A percentile compares a stretch with the other conserved stretches of the same genome.
phyloP scores from a whole-genome alignment of 2,329 filamentous ascomycete species.

The Epichloe uncinata region DNA sequence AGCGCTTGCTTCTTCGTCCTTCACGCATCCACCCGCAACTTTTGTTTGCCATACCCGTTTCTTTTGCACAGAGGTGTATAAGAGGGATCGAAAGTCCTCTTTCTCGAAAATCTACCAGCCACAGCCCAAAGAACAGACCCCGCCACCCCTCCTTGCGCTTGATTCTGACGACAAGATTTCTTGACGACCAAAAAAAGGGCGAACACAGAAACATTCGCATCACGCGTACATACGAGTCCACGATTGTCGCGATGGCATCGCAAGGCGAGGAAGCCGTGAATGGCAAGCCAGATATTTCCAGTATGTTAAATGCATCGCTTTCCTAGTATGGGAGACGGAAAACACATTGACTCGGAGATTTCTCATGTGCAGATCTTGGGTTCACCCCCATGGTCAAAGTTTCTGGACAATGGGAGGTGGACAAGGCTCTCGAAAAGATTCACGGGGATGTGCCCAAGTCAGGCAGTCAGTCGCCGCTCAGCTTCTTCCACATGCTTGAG shows the following conservation, averaged over 20 bases:
- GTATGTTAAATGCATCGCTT: slow-evolving; percentile 9
- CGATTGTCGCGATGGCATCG: slow-evolving; percentile 15
- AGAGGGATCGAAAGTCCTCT: too few relatives aligned
- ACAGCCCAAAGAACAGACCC: too few relatives aligned
- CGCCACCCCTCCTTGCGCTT: too few relatives aligned
- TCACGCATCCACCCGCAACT: too few relatives aligned
- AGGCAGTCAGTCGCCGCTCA: slow-evolving; percentile 58
- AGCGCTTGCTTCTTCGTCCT: too few relatives aligned
- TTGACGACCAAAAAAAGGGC: too few relatives aligned
- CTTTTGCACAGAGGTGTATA: too few relatives aligned
- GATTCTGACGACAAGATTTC: neutral
- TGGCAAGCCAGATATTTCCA: slow-evolving; percentile 11
- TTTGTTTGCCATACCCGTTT: too few relatives aligned
- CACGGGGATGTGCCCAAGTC: slow-evolving; percentile 39
- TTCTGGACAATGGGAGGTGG: slow-evolving; percentile 38
- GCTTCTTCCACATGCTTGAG: slow-evolving; percentile 91
- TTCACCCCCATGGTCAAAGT: slow-evolving; percentile 26
- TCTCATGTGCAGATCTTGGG: slow-evolving; percentile 15
- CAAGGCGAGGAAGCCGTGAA: slow-evolving; percentile 12
- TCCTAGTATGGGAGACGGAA: too few relatives aligned
- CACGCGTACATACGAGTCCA: neutral
- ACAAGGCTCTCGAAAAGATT: slow-evolving; percentile 53
- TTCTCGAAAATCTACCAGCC: too few relatives aligned
- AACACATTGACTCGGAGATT: neutral
- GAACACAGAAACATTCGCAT: too few relatives aligned